These are phyloP conservation scores for Cyphellophora attinorum DNA, from an alignment of 2,329 filamentous ascomycete species.

Conservation along the genomic window DNA sequence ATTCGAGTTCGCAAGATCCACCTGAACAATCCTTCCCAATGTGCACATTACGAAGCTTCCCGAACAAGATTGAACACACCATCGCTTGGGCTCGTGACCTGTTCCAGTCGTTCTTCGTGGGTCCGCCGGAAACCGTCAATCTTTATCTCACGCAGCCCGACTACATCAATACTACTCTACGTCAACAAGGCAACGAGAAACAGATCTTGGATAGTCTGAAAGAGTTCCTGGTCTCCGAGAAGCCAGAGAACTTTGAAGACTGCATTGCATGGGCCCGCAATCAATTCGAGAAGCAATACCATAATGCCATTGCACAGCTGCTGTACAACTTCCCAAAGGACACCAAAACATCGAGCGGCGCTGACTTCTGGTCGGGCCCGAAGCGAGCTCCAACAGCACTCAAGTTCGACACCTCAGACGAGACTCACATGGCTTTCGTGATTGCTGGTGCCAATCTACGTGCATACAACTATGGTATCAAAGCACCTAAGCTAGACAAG, in stretches of 20 bases:
- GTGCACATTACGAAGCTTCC: constrained; percentile 95
- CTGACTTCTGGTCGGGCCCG: constrained; percentile 94
- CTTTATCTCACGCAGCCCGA: constrained; percentile 85
- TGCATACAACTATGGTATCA: constrained; percentile 96
- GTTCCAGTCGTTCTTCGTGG: constrained; percentile 89
- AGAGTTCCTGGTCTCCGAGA: constrained; percentile 83
- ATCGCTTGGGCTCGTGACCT: constrained; percentile 97
- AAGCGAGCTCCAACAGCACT: constrained; percentile 91
- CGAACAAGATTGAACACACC: constrained; percentile 96
- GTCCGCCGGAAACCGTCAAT: constrained; percentile 88
- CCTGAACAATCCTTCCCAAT: constrained; percentile 98
- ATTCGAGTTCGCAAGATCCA: constrained; percentile 92
- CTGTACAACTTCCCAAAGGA: constrained; percentile 97
- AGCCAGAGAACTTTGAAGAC: constrained; percentile 86
- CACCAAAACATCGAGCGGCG: constrained; percentile 74
- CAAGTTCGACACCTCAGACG: constrained; percentile 76
- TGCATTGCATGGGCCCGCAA: constrained; percentile 92
- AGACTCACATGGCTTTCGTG: constrained; percentile 80
- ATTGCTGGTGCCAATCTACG: constrained; percentile 84
- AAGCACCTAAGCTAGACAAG: constrained; percentile 63
- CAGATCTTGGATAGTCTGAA: constrained; percentile 82
- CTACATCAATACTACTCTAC: constrained; percentile 76
- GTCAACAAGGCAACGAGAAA: constrained; percentile 92
- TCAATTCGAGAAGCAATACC: constrained; percentile 93
- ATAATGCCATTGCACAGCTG: constrained; percentile 91